Conservation (phyloP, 768 basidiomycete genomes). For the Boletus patriciae region DNA sequence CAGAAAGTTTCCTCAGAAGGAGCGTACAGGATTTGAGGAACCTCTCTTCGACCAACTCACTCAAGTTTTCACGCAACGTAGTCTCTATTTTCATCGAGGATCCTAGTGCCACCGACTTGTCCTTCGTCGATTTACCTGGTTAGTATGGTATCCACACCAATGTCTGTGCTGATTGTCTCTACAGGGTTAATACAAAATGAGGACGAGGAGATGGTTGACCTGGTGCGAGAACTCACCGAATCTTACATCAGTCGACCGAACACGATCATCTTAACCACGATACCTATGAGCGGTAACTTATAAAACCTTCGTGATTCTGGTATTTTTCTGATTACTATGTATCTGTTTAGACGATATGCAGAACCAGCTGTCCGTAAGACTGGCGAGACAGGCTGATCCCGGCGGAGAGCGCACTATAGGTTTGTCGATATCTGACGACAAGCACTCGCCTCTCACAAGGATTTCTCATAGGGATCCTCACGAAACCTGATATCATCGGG, state of each 20-base stretch:
- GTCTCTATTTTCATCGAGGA: conserved; percentile 49
- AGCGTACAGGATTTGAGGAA: conserved; percentile 26
- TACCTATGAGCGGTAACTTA: conserved; percentile 60
- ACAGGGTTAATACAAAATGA: conserved; percentile 61
- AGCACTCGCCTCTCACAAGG: neutral
- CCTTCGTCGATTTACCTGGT: conserved; percentile 59
- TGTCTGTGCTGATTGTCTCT: conserved; percentile 5
- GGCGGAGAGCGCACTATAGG: conserved; percentile 63
- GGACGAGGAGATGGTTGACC: conserved; percentile 37
- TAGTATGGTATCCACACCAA: neutral
- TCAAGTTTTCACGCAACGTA: conserved; percentile 50
- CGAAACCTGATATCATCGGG: conserved; percentile 62
- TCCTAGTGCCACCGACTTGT: conserved; percentile 46
- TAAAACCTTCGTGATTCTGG: neutral
- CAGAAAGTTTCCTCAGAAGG: conserved; percentile 24
- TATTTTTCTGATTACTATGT: neutral
- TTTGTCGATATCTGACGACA: conserved; percentile 17
- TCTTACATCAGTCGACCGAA: conserved; percentile 48
- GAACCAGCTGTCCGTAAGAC: conserved; percentile 55
- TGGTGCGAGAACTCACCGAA: conserved; percentile 51
- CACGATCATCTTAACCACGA: conserved; percentile 62
- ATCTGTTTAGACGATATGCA: conserved; percentile 59
- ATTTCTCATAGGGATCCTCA: conserved; percentile 54
- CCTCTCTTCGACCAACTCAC: conserved; percentile 23
- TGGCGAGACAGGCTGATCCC: conserved; percentile 56